A percentile compares a stretch with the other conserved stretches of the same genome.
Conservation (phyloP, 225 moss, liverwort and hornwort species). For the Bryoerythrophyllum caledonicum region DNA sequence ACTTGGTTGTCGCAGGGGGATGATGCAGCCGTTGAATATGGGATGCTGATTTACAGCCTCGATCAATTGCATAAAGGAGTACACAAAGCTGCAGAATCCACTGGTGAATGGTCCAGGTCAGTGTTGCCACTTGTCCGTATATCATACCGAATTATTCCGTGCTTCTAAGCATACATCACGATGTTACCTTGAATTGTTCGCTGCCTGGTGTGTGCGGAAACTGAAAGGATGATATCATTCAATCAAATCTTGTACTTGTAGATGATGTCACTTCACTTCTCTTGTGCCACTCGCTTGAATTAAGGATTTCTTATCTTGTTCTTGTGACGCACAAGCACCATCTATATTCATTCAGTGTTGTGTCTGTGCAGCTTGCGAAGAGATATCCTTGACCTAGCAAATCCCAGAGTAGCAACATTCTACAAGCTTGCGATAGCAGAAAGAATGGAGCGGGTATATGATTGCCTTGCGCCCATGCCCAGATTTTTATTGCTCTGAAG, state of each 20-base stretch:
- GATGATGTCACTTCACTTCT: not conserved
- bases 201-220: not conserved
- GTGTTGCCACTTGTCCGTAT: conserved; percentile 11
- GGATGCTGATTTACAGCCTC: conserved; percentile 83
- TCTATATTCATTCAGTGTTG: conserved; percentile 2
- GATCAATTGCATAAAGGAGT: conserved; percentile 80
- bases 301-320: not conserved
- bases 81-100: conserved; percentile 53
- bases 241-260: not conserved
- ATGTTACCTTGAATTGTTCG: not conserved
- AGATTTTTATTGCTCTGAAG: conserved; percentile 39
- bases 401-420: conserved; percentile 70
- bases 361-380: conserved; percentile 65
- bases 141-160: not conserved
- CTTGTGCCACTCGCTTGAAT: not conserved
- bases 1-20: conserved; percentile 56
- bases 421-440: conserved; percentile 91
- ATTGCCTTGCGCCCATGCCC: conserved; percentile 90
- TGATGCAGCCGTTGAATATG: conserved; percentile 74
- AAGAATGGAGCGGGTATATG: conserved; percentile 95
- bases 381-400: conserved; percentile 89
- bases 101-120: conserved; percentile 89
- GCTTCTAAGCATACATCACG: conserved; percentile 1
- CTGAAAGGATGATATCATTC: not conserved
- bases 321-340: not conserved